Conservation (phyloP, 805 yeast genomes). For the Ogataea zsoltii region DNA sequence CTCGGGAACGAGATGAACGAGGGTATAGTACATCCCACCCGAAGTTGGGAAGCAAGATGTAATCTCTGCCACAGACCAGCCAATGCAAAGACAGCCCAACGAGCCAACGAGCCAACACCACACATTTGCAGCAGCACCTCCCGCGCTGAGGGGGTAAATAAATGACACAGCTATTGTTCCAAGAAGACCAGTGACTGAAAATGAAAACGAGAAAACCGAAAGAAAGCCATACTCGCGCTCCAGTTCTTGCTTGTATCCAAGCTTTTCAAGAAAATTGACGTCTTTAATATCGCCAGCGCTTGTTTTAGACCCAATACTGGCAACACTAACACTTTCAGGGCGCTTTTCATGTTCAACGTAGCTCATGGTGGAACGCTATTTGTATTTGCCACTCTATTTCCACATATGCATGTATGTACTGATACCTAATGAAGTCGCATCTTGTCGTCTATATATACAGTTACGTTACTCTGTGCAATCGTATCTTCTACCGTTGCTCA, state of each 20-base stretch:
- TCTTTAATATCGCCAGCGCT: too few species aligned
- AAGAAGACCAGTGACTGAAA: slow-evolving; percentile 63
- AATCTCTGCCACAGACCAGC: slow-evolving; percentile 49
- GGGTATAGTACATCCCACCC: slow-evolving; percentile 52
- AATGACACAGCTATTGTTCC: slow-evolving; percentile 62
- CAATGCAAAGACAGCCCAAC: slow-evolving; percentile 53
- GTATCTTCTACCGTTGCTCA: too few species aligned
- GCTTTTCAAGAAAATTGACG: too few species aligned
- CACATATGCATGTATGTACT: too few species aligned
- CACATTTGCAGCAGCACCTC: slow-evolving; percentile 63
- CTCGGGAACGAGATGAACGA: slow-evolving; percentile 50
- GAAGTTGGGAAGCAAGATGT: slow-evolving; percentile 54
- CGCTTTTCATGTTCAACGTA: too few species aligned
- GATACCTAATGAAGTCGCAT: too few species aligned
- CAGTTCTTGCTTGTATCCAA: slow-evolving; percentile 66
- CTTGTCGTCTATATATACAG: too few species aligned
- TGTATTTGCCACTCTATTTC: too few species aligned
- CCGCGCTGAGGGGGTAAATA: slow-evolving; percentile 46
- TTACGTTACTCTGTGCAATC: too few species aligned
- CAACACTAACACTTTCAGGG: too few species aligned
- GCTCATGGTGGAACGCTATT: too few species aligned
- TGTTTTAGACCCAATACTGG: too few species aligned
- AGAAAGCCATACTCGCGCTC: slow-evolving; percentile 56
- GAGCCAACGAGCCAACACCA: slow-evolving; percentile 66
- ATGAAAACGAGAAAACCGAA: slow-evolving; percentile 64